Base-by-base conservation (phyloP, 2,329 filamentous ascomycete species). In the Shiraia bambusicola region DNA sequence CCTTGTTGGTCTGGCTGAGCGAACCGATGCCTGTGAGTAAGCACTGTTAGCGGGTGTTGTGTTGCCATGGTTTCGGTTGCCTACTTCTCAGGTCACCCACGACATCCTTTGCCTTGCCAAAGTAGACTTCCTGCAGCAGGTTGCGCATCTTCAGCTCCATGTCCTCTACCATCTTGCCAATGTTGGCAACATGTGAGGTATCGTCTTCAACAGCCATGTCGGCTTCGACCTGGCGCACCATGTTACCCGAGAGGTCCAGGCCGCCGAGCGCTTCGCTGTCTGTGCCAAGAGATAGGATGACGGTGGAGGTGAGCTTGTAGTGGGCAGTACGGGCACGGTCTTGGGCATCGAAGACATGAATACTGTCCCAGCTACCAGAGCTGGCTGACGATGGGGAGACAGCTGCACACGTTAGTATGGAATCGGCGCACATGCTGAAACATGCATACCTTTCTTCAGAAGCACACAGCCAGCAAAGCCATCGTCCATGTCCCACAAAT, bases 101-200 rank as follows among this genome's bases (percentile, higher is more conserved):
- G 3, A 98, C 90, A 71, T 98, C 93, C 80, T 95, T 96, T 40
- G 93, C 92, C 78, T 98, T 98, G 66, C 93, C 93, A 72, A 98
- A 98, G 75, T 98, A 98, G 35, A 98, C 93, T 73, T 98, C 93
- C 77, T 98, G 92, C 68, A 98, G 76, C 70, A 97, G 71, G 71
- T 98, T 98, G 54, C 93, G 83, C 93, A 98, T 97, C 79, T 96
- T 95, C 68, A 96, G 82, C 75, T 98, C 93, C 93, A 98, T 97
- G 70, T 98, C 93, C 77, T 98, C 93, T 37, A 98, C 91, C 65
- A 98, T 78, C 55, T 67, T 71, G 40, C 93, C 93, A 47, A 97
- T 88, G 71, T 98, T 98, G 59, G 87, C 88, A 59, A 98, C 93
- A 76, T 98, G 93, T 69, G 87, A 89, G 56, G 87, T 86, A 70